Evolutionary conservation across 2,329 filamentous ascomycete genomes (phyloP).

Genomic region (Neofusicoccum umdonicola): DNA sequence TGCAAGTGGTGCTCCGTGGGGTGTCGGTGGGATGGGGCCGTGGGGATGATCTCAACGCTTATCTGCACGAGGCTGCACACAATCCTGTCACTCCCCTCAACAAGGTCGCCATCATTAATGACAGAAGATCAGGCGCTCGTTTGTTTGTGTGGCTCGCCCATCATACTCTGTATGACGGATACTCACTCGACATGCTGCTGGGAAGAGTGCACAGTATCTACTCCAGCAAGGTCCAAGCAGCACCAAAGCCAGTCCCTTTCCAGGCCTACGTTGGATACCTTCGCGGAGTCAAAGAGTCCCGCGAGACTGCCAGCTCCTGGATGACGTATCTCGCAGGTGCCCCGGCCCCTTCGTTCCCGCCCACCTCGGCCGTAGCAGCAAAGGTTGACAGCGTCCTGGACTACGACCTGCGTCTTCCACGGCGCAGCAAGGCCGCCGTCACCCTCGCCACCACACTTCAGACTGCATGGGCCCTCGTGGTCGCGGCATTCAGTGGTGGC

Average conservation of each 20-base stretch:
- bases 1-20: constrained; percentile 30
- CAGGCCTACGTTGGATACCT: constrained; percentile 51
- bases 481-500: constrained; percentile 22
- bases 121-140: constrained; percentile 16
- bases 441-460: constrained; percentile 24
- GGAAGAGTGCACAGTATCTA: constrained; percentile 31
- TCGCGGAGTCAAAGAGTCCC: constrained; percentile 29
- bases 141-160: constrained; percentile 42
- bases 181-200: constrained; percentile 30
- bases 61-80: constrained; percentile 34
- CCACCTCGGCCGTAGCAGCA: background rate
- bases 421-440: constrained; percentile 25
- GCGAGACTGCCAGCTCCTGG: constrained; percentile 47
- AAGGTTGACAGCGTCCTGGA: constrained; percentile 42
- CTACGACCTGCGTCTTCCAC: constrained; percentile 46
- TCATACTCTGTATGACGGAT: constrained; percentile 43
- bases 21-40: constrained; percentile 29
- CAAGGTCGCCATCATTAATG: constrained; percentile 28
- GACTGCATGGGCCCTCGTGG: constrained; percentile 30
- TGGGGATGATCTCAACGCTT: constrained; percentile 26
- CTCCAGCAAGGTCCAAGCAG: background rate
- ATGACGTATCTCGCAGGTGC: constrained; percentile 36
- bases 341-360: constrained; percentile 45
- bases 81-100: constrained; percentile 16
- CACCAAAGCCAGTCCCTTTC: constrained; percentile 28